Percentiles rank a stretch among this genome's conserved stretches.
Evolutionary conservation across 768 basidiomycete species (phyloP).

Genomic region (Russula brevipes): DNA sequence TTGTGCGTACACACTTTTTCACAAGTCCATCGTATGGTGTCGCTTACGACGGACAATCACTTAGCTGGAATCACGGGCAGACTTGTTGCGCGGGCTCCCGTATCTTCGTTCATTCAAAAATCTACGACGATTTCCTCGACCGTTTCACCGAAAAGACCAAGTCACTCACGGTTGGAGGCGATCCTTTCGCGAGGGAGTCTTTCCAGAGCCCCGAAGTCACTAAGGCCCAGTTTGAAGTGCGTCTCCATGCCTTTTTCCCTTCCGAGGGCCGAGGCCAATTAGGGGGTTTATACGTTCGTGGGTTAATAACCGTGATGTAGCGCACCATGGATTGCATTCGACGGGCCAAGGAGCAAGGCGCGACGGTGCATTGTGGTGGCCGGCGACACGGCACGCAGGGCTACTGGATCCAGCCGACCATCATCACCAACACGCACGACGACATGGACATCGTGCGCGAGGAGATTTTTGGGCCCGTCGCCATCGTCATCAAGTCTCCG

Average conservation of each 20-base stretch:
- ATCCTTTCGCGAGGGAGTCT: constrained; percentile 55
- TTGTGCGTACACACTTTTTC: constrained; percentile 38
- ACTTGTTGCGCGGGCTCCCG: constrained; percentile 77
- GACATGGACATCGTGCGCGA: constrained; percentile 54
- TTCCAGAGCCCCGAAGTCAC: constrained; percentile 79
- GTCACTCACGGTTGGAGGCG: constrained; percentile 52
- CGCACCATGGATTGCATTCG: constrained; percentile 60
- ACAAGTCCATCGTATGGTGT: no score
- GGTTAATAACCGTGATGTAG: constrained; percentile 28
- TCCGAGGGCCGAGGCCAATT: not conserved
- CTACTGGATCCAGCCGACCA: constrained; percentile 57
- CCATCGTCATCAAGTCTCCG: constrained; percentile 52
- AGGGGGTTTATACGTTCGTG: not conserved
- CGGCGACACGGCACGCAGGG: constrained; percentile 50
- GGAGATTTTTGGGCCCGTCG: constrained; percentile 64
- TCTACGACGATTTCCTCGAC: constrained; percentile 73
- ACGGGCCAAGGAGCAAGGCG: constrained; percentile 53
- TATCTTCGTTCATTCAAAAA: constrained; percentile 69
- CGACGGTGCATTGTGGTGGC: constrained; percentile 52
- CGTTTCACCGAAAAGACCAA: constrained; percentile 51
- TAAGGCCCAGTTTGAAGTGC: constrained; percentile 63
- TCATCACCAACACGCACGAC: constrained; percentile 53
- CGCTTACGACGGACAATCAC: not conserved
- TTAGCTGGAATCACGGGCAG: constrained; percentile 70
- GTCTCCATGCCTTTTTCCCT: constrained; percentile 21